These are phyloP conservation scores for Lenzites betulinus DNA, from an alignment of 768 basidiomycete species.

Conservation along the genomic window DNA sequence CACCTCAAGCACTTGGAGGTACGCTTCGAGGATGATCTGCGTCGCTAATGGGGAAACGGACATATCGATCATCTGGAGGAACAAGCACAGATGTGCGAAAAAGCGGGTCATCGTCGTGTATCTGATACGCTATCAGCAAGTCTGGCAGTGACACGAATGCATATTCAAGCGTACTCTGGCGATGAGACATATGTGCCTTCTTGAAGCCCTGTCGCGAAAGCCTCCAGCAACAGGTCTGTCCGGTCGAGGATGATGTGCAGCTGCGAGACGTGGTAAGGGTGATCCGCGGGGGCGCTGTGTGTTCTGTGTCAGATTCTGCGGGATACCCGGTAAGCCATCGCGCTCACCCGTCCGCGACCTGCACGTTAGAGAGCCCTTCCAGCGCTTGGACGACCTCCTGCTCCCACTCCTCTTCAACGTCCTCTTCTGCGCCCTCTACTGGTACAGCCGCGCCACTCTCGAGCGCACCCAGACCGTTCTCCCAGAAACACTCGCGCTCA, in stretches of 20 bases:
- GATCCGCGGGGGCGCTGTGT: constrained; percentile 58
- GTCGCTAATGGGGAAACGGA: constrained; percentile 71
- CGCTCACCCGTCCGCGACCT: constrained; percentile 65
- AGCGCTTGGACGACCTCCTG: constrained; percentile 60
- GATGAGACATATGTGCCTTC: constrained; percentile 52
- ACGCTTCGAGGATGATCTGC: constrained; percentile 84
- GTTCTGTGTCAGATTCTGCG: neutral
- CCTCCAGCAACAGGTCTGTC: constrained; percentile 67
- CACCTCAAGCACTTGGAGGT: constrained; percentile 86
- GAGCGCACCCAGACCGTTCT: constrained; percentile 53
- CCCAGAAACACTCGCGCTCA: constrained; percentile 84
- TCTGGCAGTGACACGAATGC: constrained; percentile 17
- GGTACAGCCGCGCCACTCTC: constrained; percentile 30
- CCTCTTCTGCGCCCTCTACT: constrained; percentile 21
- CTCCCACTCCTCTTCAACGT: constrained; percentile 53
- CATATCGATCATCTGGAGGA: constrained; percentile 79
- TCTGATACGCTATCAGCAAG: constrained; percentile 37
- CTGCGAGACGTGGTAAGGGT: constrained; percentile 84
- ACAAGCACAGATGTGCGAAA: constrained; percentile 91
- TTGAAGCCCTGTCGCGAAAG: constrained; percentile 60
- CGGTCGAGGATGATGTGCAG: constrained; percentile 73
- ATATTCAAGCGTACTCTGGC: constrained; percentile 51
- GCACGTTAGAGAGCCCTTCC: constrained; percentile 56
- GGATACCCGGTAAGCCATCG: neutral
- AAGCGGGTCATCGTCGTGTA: constrained; percentile 80